Conservation (phyloP, 148 eudicot species). For the Rhododendron mucronatum region DNA sequence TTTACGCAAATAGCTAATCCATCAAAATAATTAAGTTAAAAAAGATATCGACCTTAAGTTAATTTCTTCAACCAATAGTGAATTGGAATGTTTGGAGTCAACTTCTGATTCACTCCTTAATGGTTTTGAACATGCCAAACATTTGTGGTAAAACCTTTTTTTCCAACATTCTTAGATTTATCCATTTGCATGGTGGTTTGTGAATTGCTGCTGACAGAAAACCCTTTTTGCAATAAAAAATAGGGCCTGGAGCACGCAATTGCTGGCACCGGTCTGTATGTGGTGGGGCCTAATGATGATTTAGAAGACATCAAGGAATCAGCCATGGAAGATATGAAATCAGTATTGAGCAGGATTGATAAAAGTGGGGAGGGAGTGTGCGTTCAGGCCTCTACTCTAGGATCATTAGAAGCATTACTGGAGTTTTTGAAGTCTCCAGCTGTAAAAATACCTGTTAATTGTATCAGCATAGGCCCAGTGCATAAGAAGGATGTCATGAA, state of each 20-base stretch:
- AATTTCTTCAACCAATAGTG: background rate
- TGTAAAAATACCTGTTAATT: constrained; percentile 33
- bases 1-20: background rate
- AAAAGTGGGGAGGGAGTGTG: constrained; percentile 88
- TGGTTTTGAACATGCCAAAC: background rate
- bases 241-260: constrained; percentile 97
- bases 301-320: constrained; percentile 56
- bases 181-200: background rate
- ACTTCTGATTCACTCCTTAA: background rate
- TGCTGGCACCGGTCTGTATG: constrained; percentile 81
- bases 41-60: background rate
- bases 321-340: constrained; percentile 76
- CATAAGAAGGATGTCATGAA: constrained; percentile 91
- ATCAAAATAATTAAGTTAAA: no score
- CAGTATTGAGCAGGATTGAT: constrained; percentile 81
- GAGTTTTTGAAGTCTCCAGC: constrained; percentile 82
- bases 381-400: constrained; percentile 95
- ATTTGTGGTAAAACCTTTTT: background rate
- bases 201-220: background rate
- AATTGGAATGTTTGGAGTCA: background rate
- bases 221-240: background rate
- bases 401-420: constrained; percentile 68
- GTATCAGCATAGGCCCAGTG: constrained; percentile 63
- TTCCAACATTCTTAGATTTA: background rate
- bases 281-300: constrained; percentile 86